Evolutionary conservation across 1,139 yeast genomes (phyloP).

Genomic region (Blastobotrys elegans): DNA sequence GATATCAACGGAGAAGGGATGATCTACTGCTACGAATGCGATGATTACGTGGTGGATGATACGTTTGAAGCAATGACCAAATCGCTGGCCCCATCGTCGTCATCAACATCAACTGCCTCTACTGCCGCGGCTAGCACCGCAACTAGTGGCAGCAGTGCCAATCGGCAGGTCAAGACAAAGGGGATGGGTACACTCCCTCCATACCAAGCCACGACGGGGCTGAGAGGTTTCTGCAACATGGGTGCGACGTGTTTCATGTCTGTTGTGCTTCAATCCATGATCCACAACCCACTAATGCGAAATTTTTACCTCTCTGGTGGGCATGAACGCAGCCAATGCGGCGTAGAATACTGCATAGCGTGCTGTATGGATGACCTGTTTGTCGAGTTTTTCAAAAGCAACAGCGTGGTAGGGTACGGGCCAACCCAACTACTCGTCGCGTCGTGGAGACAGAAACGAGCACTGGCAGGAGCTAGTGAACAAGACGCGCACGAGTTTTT

Average conservation of each 20-base stretch:
- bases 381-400: constrained; percentile 53
- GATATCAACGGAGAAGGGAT: constrained; percentile 26
- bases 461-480: constrained; percentile 90
- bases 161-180: constrained; percentile 14
- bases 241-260: constrained; percentile 98
- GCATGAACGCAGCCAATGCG: constrained; percentile 36
- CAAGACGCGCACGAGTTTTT: constrained; percentile 98
- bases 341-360: constrained; percentile 56
- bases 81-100: constrained; percentile 1
- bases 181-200: constrained; percentile 41
- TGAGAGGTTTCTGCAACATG: constrained; percentile 84
- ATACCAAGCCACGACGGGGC: constrained; percentile 61
- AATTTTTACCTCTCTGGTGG: constrained; percentile 72
- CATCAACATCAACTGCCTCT: no score
- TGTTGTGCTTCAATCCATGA: constrained; percentile 74
- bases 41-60: constrained; percentile 61
- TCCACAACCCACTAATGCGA: constrained; percentile 84
- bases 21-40: constrained; percentile 69
- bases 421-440: constrained; percentile 68
- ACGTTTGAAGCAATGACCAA: constrained; percentile 49
- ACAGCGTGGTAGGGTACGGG: constrained; percentile 61
- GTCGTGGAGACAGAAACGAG: constrained; percentile 77
- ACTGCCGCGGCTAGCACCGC: not conserved
- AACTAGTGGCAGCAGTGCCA: constrained; percentile 8
- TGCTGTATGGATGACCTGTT: constrained; percentile 81